These are phyloP conservation scores for Dryas alaskensis DNA, from an alignment of 306 rosid species.

Conservation along the genomic window DNA sequence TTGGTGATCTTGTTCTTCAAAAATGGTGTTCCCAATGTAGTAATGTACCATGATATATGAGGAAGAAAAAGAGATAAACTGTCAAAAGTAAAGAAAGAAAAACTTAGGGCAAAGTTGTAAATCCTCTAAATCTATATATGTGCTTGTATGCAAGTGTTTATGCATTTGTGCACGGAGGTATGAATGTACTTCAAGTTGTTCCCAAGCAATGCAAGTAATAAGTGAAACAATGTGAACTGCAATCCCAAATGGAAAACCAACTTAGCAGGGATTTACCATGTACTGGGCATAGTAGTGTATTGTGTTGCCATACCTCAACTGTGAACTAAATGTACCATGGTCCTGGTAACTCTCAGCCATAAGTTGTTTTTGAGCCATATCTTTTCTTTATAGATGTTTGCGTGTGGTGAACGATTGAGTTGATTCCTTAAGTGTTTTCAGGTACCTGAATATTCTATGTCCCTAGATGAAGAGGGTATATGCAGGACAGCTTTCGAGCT, in stretches of 20 bases:
- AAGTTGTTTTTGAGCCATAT: background rate
- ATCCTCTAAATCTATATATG: background rate
- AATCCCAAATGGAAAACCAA: background rate
- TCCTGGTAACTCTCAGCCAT: background rate
- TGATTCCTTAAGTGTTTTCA: slow-evolving; percentile 51
- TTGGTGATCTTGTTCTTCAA: background rate
- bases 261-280: background rate
- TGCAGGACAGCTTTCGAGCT: slow-evolving; percentile 86
- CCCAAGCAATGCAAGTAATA: background rate
- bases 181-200: background rate
- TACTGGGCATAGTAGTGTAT: background rate
- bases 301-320: background rate
- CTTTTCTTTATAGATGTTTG: background rate
- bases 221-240: background rate
- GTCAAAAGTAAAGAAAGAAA: background rate
- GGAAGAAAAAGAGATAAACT: background rate
- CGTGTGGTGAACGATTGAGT: background rate
- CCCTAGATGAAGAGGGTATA: slow-evolving; percentile 92
- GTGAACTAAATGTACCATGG: background rate
- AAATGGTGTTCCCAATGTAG: background rate
- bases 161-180: background rate
- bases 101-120: background rate
- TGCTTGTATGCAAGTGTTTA: background rate
- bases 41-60: background rate
- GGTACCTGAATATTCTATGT: slow-evolving; percentile 90